Evolutionary conservation across 495 filamentous ascomycete species (phyloP).

Genomic region (Astrocystis sublimbata): DNA sequence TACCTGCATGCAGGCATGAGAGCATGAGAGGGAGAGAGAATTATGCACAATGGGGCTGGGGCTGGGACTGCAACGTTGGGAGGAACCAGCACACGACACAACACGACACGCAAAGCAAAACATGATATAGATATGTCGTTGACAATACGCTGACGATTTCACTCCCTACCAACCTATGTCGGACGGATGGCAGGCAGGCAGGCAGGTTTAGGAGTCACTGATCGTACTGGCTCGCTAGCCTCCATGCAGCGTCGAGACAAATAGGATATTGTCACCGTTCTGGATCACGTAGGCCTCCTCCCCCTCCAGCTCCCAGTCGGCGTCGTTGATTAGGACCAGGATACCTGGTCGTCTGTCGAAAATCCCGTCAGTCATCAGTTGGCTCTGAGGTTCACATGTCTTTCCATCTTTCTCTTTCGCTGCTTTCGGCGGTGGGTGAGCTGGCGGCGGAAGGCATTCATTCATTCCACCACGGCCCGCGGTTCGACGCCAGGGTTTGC

Average conservation of each 20-base stretch:
- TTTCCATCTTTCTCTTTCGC: too few species aligned
- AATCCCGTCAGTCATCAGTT: constrained; percentile 16
- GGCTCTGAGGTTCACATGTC: neutral
- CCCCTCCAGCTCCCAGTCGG: constrained; percentile 97
- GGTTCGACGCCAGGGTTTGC: constrained; percentile 8
- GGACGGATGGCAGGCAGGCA: neutral
- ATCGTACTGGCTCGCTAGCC: constrained; percentile 54
- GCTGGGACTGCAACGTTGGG: neutral
- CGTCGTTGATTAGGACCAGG: constrained; percentile 94
- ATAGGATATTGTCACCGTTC: constrained; percentile 81
- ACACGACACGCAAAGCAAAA: neutral
- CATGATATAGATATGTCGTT: constrained; percentile 2
- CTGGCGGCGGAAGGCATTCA: neutral
- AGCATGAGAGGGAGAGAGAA: too few species aligned
- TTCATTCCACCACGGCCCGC: neutral
- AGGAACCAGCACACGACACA: constrained; percentile 9
- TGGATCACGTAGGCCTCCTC: constrained; percentile 87
- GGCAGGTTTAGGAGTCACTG: too few species aligned
- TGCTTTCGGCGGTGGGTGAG: constrained; percentile 9
- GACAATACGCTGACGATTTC: too few species aligned
- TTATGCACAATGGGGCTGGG: constrained; percentile 9
- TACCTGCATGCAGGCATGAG: neutral
- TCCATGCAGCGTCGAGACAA: constrained; percentile 97
- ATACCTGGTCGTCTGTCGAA: constrained; percentile 86
- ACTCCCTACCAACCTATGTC: too few species aligned